phyloP scores from a whole-genome alignment of 2,329 filamentous ascomycete genomes.

The Ilyonectria mors-panacis region DNA sequence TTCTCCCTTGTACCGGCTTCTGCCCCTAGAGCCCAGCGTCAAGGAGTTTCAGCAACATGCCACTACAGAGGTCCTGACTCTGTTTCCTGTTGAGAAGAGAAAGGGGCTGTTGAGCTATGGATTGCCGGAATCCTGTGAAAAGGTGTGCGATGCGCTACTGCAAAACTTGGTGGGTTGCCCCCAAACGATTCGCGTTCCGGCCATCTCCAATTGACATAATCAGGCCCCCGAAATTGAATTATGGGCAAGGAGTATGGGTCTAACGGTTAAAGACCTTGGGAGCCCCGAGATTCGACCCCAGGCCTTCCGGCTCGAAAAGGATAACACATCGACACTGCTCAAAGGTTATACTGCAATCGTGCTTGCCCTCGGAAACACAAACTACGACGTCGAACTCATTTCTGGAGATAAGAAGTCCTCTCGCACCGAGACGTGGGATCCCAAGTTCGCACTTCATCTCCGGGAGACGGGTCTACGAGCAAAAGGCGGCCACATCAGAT shows the following conservation, averaged over 20 bases:
- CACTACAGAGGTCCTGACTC: conserved; percentile 45
- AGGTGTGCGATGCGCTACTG: conserved; percentile 42
- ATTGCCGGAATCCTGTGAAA: conserved; percentile 43
- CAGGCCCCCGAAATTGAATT: conserved; percentile 43
- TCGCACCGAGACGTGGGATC: conserved; percentile 43
- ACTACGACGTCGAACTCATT: conserved; percentile 44
- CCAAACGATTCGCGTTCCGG: not conserved
- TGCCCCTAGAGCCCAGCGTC: conserved; percentile 41
- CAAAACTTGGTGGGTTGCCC: conserved; percentile 41
- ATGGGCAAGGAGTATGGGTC: conserved; percentile 43
- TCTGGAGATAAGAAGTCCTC: conserved; percentile 42
- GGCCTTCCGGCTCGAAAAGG: conserved; percentile 46
- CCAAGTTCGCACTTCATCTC: conserved; percentile 42
- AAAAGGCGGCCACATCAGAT: conserved; percentile 44
- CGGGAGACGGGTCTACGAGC: conserved; percentile 45
- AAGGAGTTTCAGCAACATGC: conserved; percentile 46
- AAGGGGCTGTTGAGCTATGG: conserved; percentile 45
- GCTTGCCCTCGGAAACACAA: conserved; percentile 45
- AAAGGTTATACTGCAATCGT: conserved; percentile 46
- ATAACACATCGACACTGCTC: conserved; percentile 45
- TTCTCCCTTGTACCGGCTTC: conserved; percentile 45
- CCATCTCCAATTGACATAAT: conserved; percentile 7
- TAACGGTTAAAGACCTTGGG: conserved; percentile 44
- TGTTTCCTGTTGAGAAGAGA: conserved; percentile 44
- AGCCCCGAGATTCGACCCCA: conserved; percentile 45